A percentile compares a stretch with the other conserved stretches of the same genome.
Evolutionary conservation across 768 basidiomycete genomes (phyloP).

Genomic region (Lactarius quietus): DNA sequence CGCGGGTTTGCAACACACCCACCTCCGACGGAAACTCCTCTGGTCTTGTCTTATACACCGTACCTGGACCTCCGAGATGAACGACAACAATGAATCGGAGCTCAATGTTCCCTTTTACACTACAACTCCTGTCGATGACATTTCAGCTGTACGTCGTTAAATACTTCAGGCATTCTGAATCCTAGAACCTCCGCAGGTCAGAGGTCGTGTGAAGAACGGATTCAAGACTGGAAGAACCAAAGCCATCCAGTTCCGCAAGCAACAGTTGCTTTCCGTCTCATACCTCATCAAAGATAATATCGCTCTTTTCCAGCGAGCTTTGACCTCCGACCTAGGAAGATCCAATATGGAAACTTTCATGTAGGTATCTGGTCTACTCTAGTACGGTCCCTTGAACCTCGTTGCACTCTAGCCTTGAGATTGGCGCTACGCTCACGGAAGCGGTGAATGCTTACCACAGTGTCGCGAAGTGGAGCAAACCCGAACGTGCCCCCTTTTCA

Average conservation of each 20-base stretch:
- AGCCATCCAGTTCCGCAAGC: conserved; percentile 64
- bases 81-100: not conserved
- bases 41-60: not conserved
- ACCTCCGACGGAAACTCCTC: not conserved
- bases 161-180: too few relatives aligned
- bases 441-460: conserved; percentile 51
- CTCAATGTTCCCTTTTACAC: conserved; percentile 7
- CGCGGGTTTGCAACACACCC: not conserved
- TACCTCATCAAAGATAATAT: conserved; percentile 74
- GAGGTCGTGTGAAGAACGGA: conserved; percentile 48
- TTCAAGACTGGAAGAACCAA: conserved; percentile 65
- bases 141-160: conserved; percentile 26
- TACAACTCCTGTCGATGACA: conserved; percentile 29
- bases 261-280: conserved; percentile 70
- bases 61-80: not conserved
- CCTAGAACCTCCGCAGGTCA: conserved; percentile 42
- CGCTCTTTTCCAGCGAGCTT: conserved; percentile 53
- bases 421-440: conserved; percentile 50
- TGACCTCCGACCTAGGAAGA: conserved; percentile 61
- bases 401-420: conserved; percentile 52
- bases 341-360: conserved; percentile 57
- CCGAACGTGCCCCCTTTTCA: conserved; percentile 53
- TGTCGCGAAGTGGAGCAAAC: conserved; percentile 73
- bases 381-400: not conserved
- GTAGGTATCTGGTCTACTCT: conserved; percentile 30